Evolutionary conservation across 73 alveolate species (phyloP).

Genomic region (Breviolum minutum): DNA sequence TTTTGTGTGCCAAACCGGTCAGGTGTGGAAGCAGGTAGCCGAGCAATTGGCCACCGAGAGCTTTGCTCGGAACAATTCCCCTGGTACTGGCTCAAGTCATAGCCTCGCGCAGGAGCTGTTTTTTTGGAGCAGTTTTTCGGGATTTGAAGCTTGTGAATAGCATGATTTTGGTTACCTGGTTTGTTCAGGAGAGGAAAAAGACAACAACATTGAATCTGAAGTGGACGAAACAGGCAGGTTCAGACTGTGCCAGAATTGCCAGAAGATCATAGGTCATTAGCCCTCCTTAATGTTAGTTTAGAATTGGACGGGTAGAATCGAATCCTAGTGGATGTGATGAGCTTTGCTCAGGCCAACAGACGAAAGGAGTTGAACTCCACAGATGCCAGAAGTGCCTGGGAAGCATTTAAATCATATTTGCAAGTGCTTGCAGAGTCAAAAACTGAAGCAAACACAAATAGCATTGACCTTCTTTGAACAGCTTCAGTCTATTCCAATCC

Average conservation of each 20-base stretch:
- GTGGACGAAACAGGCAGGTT: constrained; percentile 43
- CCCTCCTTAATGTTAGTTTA: not conserved
- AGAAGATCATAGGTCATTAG: too few relatives aligned
- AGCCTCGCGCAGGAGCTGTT: constrained; percentile 24
- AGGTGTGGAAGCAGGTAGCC: constrained; percentile 47
- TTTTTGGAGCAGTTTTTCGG: not conserved
- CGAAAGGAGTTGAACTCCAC: constrained; percentile 31
- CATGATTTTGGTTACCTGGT: not conserved
- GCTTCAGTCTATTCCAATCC: not conserved
- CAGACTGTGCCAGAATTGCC: not conserved
- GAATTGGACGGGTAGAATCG: not conserved
- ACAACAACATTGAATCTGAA: not conserved
- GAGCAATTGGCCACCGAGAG: not conserved
- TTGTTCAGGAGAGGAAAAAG: not conserved
- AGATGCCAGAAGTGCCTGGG: constrained; percentile 28
- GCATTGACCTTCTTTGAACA: not conserved
- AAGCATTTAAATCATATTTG: not conserved
- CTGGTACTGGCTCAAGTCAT: constrained; percentile 8
- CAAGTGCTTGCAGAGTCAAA: too few relatives aligned
- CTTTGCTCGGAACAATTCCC: not conserved
- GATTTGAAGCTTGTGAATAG: too few relatives aligned
- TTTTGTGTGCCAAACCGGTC: not conserved
- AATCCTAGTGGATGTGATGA: not conserved
- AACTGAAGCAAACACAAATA: not conserved
- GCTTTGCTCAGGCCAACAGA: constrained; percentile 37